Evolutionary conservation across 345 rosid genomes (phyloP), one percentile per base, ranked within the genome.

Genomic region (Balakata baccata): DNA sequence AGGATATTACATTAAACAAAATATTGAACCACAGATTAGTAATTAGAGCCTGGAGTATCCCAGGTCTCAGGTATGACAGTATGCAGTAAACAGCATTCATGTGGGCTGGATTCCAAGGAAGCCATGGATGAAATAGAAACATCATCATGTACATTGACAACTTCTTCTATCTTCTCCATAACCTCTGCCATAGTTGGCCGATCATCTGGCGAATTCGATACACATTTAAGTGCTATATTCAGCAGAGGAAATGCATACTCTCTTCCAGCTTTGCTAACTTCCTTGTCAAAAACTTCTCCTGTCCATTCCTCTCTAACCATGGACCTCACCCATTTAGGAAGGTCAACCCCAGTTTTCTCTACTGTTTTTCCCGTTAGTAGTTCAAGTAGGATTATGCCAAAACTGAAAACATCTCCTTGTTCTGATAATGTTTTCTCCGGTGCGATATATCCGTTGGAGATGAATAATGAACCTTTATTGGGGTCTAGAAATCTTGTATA

Each of bases 251-350:
- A 89, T 10, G 88, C 88, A 75, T 74, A 86, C 23, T 86, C 86
- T 78, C 76, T 76, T 0, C 78, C 89, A 20, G 77, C 75, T n/a
- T n/a, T 70, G 71, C 53, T 75, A 4, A 89, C 83, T 65, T 86
- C 88, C 82, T 79, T 86, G 78, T 87, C 91, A 22, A 89, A 87
- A 34, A 87, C 91, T 71, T 89, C 94, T 7, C 90, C 91, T 0
- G 91, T 87, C 94, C 94, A 89, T 78, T 89, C 91, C 73, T 89
- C 91, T 64, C 87, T 84, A 43, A 87, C 91, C 87, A 81, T 85
- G 49, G 88, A 81, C 68, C 78, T 84, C 16, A 86, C 94, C 91
- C 94, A 87, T n/a, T 82, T 84, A 1, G 90, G 89, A 50, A 89
- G 90, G 71, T 87, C 86, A 50, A 86, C 78, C 38, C 87, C 84